phyloP scores from a whole-genome alignment of 176 grass and related monocot genomes.

The Saccharum spontaneum region DNA sequence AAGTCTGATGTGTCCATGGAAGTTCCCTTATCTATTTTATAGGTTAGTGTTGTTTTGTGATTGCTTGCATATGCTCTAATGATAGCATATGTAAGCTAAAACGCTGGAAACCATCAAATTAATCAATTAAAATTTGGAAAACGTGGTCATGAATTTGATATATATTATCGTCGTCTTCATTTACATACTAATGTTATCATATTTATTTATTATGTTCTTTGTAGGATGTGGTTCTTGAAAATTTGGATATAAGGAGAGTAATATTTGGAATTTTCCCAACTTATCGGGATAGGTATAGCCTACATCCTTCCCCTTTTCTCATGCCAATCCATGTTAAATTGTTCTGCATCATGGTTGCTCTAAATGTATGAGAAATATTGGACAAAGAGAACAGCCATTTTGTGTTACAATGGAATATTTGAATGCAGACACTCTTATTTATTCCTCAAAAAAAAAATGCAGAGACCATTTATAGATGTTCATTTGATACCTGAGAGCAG shows the following conservation, averaged over 20 bases:
- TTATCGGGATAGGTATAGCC: slow-evolving; percentile 70
- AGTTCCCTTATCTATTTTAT: neutral
- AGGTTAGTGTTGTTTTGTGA: neutral
- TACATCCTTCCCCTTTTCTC: neutral
- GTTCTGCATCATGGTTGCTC: neutral
- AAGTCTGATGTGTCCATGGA: slow-evolving; percentile 8
- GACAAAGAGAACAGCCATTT: neutral
- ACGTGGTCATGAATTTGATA: neutral
- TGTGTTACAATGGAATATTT: neutral
- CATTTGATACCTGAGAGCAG: neutral
- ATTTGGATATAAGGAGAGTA: slow-evolving; percentile 86
- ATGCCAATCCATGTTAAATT: neutral
- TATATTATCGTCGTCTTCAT: neutral
- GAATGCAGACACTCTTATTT: neutral
- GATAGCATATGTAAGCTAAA: neutral
- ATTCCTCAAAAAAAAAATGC: neutral
- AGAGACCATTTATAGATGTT: neutral
- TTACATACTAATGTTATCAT: neutral
- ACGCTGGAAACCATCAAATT: neutral
- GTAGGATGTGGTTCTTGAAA: slow-evolving; percentile 62
- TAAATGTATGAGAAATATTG: slow-evolving; percentile 9
- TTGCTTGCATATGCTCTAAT: slow-evolving; percentile 17
- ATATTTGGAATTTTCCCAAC: slow-evolving; percentile 98
- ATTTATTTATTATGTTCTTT: slow-evolving; percentile 37
- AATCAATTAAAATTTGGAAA: neutral